Conservation (phyloP, 495 filamentous ascomycete species). For the Aspergillus sclerotioniger region DNA sequence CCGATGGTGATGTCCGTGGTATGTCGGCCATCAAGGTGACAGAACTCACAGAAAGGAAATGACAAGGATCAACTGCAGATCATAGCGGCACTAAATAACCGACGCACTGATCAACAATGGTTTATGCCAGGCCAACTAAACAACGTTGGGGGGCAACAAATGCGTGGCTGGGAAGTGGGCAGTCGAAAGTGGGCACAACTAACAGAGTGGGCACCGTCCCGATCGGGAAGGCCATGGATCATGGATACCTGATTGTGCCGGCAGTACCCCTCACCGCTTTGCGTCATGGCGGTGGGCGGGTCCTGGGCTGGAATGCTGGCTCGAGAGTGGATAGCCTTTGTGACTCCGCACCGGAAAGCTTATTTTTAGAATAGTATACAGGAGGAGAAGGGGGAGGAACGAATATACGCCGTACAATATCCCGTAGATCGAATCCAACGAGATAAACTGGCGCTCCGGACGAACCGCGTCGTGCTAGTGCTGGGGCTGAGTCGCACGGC, state of each 20-base stretch:
- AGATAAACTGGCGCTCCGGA: no score
- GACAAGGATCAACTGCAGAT: neutral
- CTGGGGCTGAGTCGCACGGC: no score
- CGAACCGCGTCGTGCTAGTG: no score
- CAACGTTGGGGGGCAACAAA: neutral
- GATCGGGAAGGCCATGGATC: neutral
- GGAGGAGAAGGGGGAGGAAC: no score
- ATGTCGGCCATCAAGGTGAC: neutral
- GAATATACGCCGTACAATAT: no score
- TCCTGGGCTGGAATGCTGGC: slow-evolving; percentile 5
- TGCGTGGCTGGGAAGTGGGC: neutral
- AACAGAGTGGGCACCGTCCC: neutral
- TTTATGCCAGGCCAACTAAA: neutral
- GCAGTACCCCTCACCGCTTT: no score
- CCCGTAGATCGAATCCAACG: no score
- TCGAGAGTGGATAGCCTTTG: no score
- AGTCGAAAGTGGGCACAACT: neutral
- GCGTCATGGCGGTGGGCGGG: no score
- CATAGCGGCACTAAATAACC: neutral
- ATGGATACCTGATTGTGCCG: neutral
- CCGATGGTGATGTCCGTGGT: neutral
- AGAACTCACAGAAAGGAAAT: neutral
- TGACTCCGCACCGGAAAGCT: no score
- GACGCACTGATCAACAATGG: neutral
- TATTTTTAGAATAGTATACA: no score